phyloP scores from a whole-genome alignment of 106 monocot species.

The Vanilla planifolia region DNA sequence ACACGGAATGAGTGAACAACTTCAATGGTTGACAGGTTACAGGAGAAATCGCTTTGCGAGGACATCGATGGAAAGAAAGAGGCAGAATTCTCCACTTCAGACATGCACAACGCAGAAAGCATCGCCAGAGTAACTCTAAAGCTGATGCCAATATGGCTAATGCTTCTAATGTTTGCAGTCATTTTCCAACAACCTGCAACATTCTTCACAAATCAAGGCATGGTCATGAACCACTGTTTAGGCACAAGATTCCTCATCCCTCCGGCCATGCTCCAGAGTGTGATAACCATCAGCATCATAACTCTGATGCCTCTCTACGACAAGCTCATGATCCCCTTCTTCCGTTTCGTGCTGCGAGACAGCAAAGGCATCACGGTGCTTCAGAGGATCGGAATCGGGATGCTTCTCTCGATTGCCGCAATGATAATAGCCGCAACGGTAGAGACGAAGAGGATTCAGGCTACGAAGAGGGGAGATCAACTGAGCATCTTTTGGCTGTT shows the following conservation, averaged over 20 bases:
- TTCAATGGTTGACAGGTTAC: conserved; percentile 60
- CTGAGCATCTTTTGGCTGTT: conserved; percentile 84
- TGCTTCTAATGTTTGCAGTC: conserved; percentile 90
- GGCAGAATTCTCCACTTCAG: neutral
- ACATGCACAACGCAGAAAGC: conserved; percentile 5
- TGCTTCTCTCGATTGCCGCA: conserved; percentile 71
- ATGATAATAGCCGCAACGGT: conserved; percentile 65
- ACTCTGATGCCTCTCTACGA: conserved; percentile 86
- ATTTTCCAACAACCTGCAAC: conserved; percentile 93
- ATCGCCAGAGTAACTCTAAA: conserved; percentile 38
- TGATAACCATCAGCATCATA: conserved; percentile 72
- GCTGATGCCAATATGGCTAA: conserved; percentile 67
- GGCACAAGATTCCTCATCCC: conserved; percentile 45
- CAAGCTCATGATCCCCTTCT: conserved; percentile 49
- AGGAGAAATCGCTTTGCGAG: conserved; percentile 36
- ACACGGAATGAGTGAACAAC: too few species aligned
- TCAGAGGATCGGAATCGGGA: conserved; percentile 83
- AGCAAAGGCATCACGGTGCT: conserved; percentile 63
- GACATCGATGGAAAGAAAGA: conserved; percentile 12
- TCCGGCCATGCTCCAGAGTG: conserved; percentile 78
- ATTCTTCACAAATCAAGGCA: conserved; percentile 93
- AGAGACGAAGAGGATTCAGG: conserved; percentile 37
- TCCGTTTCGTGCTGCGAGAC: conserved; percentile 27
- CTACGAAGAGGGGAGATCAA: neutral
- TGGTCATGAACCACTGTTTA: conserved; percentile 57